Evolutionary conservation across 176 grass and related monocot species (phyloP).

Genomic region (Elymus sibiricus): DNA sequence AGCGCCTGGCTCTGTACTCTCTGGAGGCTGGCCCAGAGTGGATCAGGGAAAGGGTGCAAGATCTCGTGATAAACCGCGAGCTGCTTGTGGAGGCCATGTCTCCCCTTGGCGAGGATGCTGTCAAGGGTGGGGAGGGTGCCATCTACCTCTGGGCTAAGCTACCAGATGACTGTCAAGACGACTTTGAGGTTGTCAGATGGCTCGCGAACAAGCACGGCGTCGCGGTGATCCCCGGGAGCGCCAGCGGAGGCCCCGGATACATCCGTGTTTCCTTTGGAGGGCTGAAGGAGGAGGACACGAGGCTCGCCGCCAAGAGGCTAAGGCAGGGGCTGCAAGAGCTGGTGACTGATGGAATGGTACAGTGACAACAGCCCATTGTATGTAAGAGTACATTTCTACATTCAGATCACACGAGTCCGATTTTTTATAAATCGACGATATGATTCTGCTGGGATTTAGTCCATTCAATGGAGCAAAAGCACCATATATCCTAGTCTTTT

Average conservation of each 20-base stretch:
- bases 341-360: constrained; percentile 77
- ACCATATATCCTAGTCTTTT: background rate
- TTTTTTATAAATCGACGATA: background rate
- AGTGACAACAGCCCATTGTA: constrained; percentile 3
- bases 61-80: constrained; percentile 71
- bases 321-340: constrained; percentile 65
- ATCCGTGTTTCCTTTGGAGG: constrained; percentile 87
- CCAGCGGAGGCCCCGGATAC: constrained; percentile 64
- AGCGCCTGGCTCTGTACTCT: constrained; percentile 75
- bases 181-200: constrained; percentile 87
- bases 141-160: constrained; percentile 98
- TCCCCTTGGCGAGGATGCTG: constrained; percentile 62
- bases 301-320: constrained; percentile 63
- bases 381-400: constrained; percentile 17
- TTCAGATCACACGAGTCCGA: constrained; percentile 6
- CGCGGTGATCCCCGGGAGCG: constrained; percentile 71
- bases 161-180: constrained; percentile 62
- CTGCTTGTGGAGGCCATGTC: constrained; percentile 64
- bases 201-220: constrained; percentile 72
- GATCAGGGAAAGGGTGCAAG: constrained; percentile 68
- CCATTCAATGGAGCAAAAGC: constrained; percentile 6
- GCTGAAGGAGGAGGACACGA: constrained; percentile 59
- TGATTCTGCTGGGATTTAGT: constrained; percentile 25
- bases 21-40: constrained; percentile 71
- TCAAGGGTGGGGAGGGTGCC: constrained; percentile 89